Conservation (phyloP, 148 eudicot genomes). For the Nepenthes gracilis region DNA sequence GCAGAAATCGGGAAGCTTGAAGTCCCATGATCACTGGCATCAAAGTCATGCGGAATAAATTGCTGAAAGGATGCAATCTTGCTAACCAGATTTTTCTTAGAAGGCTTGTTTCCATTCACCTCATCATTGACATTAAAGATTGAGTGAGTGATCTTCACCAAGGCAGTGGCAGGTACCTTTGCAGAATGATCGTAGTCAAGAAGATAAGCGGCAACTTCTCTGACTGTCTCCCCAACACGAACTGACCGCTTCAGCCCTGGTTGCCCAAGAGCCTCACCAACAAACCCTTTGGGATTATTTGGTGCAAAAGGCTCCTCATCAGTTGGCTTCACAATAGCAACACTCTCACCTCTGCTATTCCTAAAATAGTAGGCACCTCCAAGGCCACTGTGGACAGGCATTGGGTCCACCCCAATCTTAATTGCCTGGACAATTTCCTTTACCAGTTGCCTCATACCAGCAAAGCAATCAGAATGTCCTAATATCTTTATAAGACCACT, state of each 20-base stretch:
- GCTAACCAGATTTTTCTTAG: slow-evolving; percentile 41
- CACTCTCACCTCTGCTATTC: slow-evolving; percentile 65
- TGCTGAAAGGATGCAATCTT: slow-evolving; percentile 93
- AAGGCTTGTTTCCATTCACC: slow-evolving; percentile 51
- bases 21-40: slow-evolving; percentile 96
- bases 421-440: slow-evolving; percentile 65
- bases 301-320: slow-evolving; percentile 99
- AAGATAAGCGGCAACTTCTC: slow-evolving; percentile 95
- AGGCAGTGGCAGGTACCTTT: slow-evolving; percentile 76
- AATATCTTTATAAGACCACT: slow-evolving; percentile 73
- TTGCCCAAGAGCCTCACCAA: slow-evolving; percentile 89
- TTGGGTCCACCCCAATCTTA: slow-evolving; percentile 71
- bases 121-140: slow-evolving; percentile 77
- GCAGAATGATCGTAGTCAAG: slow-evolving; percentile 77
- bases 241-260: slow-evolving; percentile 90
- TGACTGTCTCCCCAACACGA: slow-evolving; percentile 89
- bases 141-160: slow-evolving; percentile 89
- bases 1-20: slow-evolving; percentile 82
- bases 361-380: slow-evolving; percentile 96
- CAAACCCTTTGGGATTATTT: slow-evolving; percentile 94
- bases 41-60: slow-evolving; percentile 82
- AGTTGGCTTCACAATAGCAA: slow-evolving; percentile 95
- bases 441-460: slow-evolving; percentile 40
- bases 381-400: slow-evolving; percentile 73
- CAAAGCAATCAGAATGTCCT: slow-evolving; percentile 38